Evolutionary conservation across 768 basidiomycete genomes (phyloP), one percentile per base, ranked within the genome.

Genomic region (Hygrocybe coccinea): DNA sequence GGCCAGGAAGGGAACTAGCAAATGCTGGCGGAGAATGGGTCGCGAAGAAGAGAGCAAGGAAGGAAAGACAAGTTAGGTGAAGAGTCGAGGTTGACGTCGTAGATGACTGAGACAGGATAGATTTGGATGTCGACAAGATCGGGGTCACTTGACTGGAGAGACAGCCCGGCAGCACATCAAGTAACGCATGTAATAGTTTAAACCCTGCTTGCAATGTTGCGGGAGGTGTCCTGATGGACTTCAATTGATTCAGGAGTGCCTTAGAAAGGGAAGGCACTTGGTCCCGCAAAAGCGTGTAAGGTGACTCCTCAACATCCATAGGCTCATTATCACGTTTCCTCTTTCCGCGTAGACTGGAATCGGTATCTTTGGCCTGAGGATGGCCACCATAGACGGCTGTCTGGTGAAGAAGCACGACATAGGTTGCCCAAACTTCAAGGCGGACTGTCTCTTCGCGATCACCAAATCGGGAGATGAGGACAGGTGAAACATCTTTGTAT

Each of bases 401-500:
- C 71, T 95, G 95, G 50, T 79, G 88, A 38, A 99, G 79, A 10
- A 99, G 79, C 1, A 79, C 73, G 34, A 80, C 82, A 65, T 95
- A 95, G 1, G 95, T 87, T 0, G 86, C 77, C 87, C 95, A 95
- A 14, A 98, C 79, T 67, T 99, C 97, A 25, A 97, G 74, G 33
- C 89, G 82, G 29, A 98, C 97, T 3, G 90, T 95, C 64, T 94
- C 89, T 71, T 99, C 97, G 43, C 97, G 86, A 68, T 99, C 97
- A 38, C 85, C 86, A 60, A 98, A 95, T 33, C 95, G 82, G 2
- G 91, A 86, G 55, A 97, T 93, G 50, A 99, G 78, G 8, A 91
- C 81, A 0, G 93, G 93, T 2, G 93, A 90, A 10, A 97, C 86
- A 7, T 83, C 81, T 64, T 83, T 87, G 76, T 92, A 97, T 50